Conservation (phyloP, 495 filamentous ascomycete species). For the Aspergillus affinis region DNA sequence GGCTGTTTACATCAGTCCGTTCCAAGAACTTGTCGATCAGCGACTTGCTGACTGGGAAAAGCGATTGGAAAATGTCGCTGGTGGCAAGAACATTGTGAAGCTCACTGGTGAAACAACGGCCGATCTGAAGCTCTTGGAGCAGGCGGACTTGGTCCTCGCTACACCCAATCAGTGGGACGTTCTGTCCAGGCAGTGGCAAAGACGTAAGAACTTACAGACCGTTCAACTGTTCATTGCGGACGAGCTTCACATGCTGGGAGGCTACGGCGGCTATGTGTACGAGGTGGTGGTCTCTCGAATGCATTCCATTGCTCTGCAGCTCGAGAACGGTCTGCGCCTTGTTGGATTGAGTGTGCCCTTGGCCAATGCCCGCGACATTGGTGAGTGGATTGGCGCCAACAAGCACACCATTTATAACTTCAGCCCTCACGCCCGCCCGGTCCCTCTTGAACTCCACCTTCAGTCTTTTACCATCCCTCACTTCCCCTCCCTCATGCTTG, state of each 20-base stretch:
- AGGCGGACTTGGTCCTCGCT: constrained; percentile 87
- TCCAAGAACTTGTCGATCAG: constrained; percentile 88
- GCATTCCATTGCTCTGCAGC: constrained; percentile 92
- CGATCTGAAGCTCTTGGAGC: constrained; percentile 85
- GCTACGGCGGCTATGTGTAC: constrained; percentile 84
- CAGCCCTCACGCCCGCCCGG: constrained; percentile 82
- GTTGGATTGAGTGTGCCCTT: constrained; percentile 90
- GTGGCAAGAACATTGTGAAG: constrained; percentile 91
- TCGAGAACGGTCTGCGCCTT: constrained; percentile 80
- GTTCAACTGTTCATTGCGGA: constrained; percentile 94
- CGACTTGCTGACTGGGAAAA: constrained; percentile 80
- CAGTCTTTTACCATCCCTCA: constrained; percentile 96
- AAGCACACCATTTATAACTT: constrained; percentile 99
- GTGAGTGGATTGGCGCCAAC: constrained; percentile 98
- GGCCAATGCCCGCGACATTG: constrained; percentile 87
- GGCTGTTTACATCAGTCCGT: constrained; percentile 93
- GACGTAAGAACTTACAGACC: constrained; percentile 89
- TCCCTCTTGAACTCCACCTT: constrained; percentile 90
- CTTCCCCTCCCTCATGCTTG: constrained; percentile 96
- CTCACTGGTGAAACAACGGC: constrained; percentile 90
- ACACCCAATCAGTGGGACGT: constrained; percentile 96
- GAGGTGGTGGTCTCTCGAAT: constrained; percentile 95
- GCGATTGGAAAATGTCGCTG: constrained; percentile 67
- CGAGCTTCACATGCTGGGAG: constrained; percentile 95
- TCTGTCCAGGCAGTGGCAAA: constrained; percentile 91